Conservation (phyloP, 2,329 filamentous ascomycete genomes). For the Alternaria sp. region DNA sequence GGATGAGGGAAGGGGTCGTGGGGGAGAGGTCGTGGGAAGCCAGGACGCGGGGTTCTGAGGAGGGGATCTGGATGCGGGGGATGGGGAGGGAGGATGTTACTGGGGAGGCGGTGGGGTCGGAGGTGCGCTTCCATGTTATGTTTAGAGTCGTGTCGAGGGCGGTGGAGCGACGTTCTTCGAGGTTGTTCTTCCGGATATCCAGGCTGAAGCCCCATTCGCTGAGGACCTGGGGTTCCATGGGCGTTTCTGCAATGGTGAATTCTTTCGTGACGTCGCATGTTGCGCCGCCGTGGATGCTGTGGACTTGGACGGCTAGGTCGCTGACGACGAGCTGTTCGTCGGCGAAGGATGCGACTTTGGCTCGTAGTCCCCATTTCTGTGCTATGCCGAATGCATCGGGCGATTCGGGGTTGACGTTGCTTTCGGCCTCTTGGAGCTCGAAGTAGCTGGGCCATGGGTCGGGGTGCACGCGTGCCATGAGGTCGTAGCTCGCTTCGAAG, state of each 20-base stretch:
- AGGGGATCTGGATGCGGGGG: constrained; percentile 80
- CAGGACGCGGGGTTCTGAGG: constrained; percentile 85
- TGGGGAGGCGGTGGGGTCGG: constrained; percentile 35
- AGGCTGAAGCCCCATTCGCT: constrained; percentile 76
- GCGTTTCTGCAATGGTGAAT: constrained; percentile 28
- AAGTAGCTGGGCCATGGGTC: constrained; percentile 91
- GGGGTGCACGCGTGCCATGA: constrained; percentile 77
- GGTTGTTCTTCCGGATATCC: constrained; percentile 73
- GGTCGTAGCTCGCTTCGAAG: constrained; percentile 91
- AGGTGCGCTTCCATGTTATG: constrained; percentile 75
- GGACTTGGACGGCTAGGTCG: constrained; percentile 68
- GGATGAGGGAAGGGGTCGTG: constrained; percentile 31
- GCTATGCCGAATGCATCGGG: constrained; percentile 66
- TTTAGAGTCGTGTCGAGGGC: constrained; percentile 76
- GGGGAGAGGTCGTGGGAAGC: constrained; percentile 52
- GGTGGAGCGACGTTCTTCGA: constrained; percentile 82
- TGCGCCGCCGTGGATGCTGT: constrained; percentile 67
- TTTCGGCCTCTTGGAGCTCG: constrained; percentile 58
- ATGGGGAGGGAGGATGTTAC: constrained; percentile 69
- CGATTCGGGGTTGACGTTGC: constrained; percentile 40
- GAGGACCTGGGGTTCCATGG: constrained; percentile 70
- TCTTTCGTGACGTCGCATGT: constrained; percentile 56
- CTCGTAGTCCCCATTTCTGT: constrained; percentile 81
- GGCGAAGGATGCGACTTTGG: constrained; percentile 77
- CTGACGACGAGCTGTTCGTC: constrained; percentile 66